These are phyloP conservation scores for Triangularia setosa DNA, from an alignment of 2,329 filamentous ascomycete species.

Conservation along the genomic window DNA sequence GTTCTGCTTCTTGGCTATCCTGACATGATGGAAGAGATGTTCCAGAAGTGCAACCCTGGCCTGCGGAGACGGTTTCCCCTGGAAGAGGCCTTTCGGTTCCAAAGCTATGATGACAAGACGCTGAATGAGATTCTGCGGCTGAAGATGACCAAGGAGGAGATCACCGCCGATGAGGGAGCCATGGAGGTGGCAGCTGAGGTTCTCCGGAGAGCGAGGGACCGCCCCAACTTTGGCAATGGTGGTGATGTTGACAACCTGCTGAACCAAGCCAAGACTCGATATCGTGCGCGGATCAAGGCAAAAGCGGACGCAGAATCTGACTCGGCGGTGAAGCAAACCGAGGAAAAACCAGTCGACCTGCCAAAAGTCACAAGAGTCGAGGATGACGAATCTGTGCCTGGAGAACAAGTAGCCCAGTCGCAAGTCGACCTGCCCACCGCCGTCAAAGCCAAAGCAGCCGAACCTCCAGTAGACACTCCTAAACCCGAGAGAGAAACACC, in stretches of 20 bases:
- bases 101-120: slow-evolving; percentile 53
- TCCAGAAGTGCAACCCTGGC: slow-evolving; percentile 58
- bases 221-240: slow-evolving; percentile 58
- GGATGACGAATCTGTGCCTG: slow-evolving; percentile 16
- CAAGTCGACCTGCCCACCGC: neutral
- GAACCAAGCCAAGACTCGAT: slow-evolving; percentile 42
- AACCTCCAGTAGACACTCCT: neutral
- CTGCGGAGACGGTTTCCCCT: slow-evolving; percentile 55
- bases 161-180: slow-evolving; percentile 44
- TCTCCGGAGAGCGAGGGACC: slow-evolving; percentile 47
- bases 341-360: slow-evolving; percentile 19
- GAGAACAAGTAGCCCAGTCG: neutral
- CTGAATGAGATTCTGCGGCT: slow-evolving; percentile 49
- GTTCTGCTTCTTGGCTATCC: slow-evolving; percentile 60
- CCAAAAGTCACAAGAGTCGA: slow-evolving; percentile 22
- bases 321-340: neutral
- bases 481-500: neutral
- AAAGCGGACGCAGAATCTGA: neutral
- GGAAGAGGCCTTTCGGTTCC: slow-evolving; percentile 53
- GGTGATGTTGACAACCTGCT: slow-evolving; percentile 58
- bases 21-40: slow-evolving; percentile 57
- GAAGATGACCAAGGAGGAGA: slow-evolving; percentile 48
- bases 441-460: neutral
- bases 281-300: slow-evolving; percentile 34
- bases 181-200: slow-evolving; percentile 46